Conservation (phyloP, 1,284 basidiomycete genomes). For the Vanrija humicola region DNA sequence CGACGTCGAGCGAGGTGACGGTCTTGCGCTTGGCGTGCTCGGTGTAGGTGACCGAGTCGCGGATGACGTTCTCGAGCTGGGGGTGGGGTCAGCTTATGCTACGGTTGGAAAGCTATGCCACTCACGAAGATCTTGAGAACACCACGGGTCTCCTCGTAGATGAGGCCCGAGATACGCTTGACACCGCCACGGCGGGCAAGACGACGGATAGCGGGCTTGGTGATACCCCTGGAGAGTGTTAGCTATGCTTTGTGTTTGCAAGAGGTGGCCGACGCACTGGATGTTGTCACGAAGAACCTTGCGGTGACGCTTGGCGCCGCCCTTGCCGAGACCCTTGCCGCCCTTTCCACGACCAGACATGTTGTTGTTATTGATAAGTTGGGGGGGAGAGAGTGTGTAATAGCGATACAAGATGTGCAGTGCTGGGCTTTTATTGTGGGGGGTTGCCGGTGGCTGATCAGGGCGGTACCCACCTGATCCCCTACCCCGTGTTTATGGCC, state of each 20-base stretch:
- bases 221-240: constrained; percentile 57
- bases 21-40: constrained; percentile 92
- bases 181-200: constrained; percentile 93
- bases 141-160: constrained; percentile 89
- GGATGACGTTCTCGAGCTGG: constrained; percentile 62
- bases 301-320: constrained; percentile 83
- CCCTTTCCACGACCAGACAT: constrained; percentile 79
- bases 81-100: constrained; percentile 1
- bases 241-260: too few relatives aligned
- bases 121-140: constrained; percentile 67
- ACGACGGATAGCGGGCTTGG: constrained; percentile 88
- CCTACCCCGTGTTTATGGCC: neutral
- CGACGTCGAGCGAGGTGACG: constrained; percentile 71
- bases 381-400: constrained; percentile 5
- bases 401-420: neutral
- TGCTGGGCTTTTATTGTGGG: neutral
- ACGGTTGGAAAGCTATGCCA: neutral
- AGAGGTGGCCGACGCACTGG: constrained; percentile 59
- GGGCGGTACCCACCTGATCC: neutral
- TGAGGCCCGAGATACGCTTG: constrained; percentile 87
- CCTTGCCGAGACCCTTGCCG: constrained; percentile 76
- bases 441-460: neutral
- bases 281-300: constrained; percentile 79
- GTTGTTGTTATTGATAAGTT: constrained; percentile 28
- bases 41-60: constrained; percentile 83